Evolutionary conservation across 1,139 yeast species (phyloP).

Genomic region (Pneumocystis carinii): DNA sequence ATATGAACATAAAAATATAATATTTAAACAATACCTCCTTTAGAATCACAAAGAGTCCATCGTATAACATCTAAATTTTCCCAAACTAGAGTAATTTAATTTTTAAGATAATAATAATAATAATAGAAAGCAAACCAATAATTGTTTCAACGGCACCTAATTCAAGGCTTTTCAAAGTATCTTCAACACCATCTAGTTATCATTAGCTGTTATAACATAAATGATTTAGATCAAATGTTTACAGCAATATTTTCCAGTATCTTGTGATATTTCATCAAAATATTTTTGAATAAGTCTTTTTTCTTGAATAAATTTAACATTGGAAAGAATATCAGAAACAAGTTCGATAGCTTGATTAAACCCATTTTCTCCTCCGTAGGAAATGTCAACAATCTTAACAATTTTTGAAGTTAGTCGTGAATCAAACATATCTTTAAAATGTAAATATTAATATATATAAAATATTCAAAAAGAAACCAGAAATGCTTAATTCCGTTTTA

Average conservation of each 20-base stretch:
- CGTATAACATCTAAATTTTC: conserved; percentile 79
- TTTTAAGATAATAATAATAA: not conserved
- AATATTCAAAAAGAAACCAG: conserved; percentile 29
- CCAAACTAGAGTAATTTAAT: conserved; percentile 8
- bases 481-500: conserved; percentile 81
- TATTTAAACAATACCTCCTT: conserved; percentile 43
- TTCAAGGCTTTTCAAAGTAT: conserved; percentile 87
- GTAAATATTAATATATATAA: not conserved
- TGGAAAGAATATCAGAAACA: conserved; percentile 89
- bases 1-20: not conserved
- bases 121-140: conserved; percentile 42
- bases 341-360: conserved; percentile 97
- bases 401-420: conserved; percentile 74
- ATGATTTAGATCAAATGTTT: not conserved
- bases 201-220: conserved; percentile 19
- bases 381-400: conserved; percentile 84
- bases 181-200: conserved; percentile 60
- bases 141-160: conserved; percentile 89
- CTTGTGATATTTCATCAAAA: conserved; percentile 94
- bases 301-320: conserved; percentile 94
- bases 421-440: conserved; percentile 49
- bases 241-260: conserved; percentile 80
- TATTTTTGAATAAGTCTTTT: conserved; percentile 83
- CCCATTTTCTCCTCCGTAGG: conserved; percentile 98
- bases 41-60: conserved; percentile 70